Base-by-base conservation (phyloP, 768 basidiomycete genomes). In the Leccinum sublutescens region DNA sequence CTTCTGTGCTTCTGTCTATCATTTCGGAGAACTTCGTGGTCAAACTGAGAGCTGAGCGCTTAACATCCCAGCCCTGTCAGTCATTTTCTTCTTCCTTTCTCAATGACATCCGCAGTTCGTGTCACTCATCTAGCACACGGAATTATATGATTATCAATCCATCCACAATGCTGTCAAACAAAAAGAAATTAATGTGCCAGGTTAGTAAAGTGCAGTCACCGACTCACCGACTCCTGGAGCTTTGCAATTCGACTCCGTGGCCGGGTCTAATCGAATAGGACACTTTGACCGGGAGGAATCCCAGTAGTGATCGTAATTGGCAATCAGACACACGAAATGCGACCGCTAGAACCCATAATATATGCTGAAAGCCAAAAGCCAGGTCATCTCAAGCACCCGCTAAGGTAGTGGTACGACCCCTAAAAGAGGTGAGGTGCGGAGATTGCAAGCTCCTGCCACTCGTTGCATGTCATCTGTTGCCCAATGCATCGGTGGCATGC, bases 1-100 rank as follows among this genome's bases (percentile, higher is more conserved):
- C 88, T 56, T 75, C 78, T 66, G 78, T 80, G 36, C 79, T 83
- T 29, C 21, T 29, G 29, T 29, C 29, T 9, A 33, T 71, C 76
- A 29, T 29, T 9, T 29, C 29, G 27, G 27, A 27, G 1, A 27
- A 27, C 27, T 27, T 27, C 8, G 1, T 0, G 8, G 27, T 27
- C 7, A 27, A 27, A 27, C 7, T 27, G 27, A 27, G 7, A 27
- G 27, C 27, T 27, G 27, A 7, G 27, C 21, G 21, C 21, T n/a
- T 33, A 47, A 25, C 17, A 4, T 54, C 25, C 15, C 45, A 25
- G 9, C 7, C 2, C 1, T 25, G 15, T 59, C 27, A 48, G 19
- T 34, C 19, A 19, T 25, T 31, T 45, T 19, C 43, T 4, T 45
- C 43, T 23, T 54, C 15, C n/a, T 25, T 23, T 11, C 23, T 53